A percentile compares a stretch with the other conserved stretches of the same genome.
These are phyloP conservation scores for Tribonema minus DNA, from an alignment of 108 stramenopile species.

Conservation along the genomic window DNA sequence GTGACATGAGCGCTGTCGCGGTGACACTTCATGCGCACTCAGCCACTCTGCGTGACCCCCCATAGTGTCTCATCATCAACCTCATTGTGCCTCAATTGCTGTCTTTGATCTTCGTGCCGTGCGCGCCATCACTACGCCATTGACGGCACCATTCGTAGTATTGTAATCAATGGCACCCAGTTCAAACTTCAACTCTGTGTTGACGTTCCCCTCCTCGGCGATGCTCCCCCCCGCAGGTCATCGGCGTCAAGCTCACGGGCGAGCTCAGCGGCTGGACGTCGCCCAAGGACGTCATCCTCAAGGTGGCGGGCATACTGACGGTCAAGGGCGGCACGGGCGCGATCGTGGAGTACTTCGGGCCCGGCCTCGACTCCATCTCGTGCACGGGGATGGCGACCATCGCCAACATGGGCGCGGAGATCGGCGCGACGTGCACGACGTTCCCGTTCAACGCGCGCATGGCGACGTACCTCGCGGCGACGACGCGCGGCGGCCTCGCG, in stretches of 20 bases:
- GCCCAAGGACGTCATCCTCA: conserved; percentile 56
- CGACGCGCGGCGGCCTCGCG: conserved; percentile 41
- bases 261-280: conserved; percentile 50
- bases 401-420: conserved; percentile 58
- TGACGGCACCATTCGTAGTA: too few species aligned
- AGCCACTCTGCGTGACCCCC: too few species aligned
- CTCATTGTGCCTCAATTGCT: too few species aligned
- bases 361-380: conserved; percentile 50
- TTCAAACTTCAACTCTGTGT: too few species aligned
- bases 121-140: too few species aligned
- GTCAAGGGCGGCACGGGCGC: conserved; percentile 56
- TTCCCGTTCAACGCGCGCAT: conserved; percentile 51
- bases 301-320: conserved; percentile 55
- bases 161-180: too few species aligned
- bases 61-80: too few species aligned
- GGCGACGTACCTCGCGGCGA: conserved; percentile 49
- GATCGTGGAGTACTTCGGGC: conserved; percentile 56
- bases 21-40: too few species aligned
- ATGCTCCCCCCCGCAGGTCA: conserved; percentile 16
- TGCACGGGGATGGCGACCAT: conserved; percentile 57
- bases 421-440: conserved; percentile 54
- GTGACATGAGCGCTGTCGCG: too few species aligned
- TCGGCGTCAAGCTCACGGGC: conserved; percentile 55
- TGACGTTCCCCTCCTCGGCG: neutral
- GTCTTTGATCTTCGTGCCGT: too few species aligned